Evolutionary conservation across 306 rosid species (phyloP), one percentile per base, ranked within the genome.

Genomic region (Pyrus betulifolia): DNA sequence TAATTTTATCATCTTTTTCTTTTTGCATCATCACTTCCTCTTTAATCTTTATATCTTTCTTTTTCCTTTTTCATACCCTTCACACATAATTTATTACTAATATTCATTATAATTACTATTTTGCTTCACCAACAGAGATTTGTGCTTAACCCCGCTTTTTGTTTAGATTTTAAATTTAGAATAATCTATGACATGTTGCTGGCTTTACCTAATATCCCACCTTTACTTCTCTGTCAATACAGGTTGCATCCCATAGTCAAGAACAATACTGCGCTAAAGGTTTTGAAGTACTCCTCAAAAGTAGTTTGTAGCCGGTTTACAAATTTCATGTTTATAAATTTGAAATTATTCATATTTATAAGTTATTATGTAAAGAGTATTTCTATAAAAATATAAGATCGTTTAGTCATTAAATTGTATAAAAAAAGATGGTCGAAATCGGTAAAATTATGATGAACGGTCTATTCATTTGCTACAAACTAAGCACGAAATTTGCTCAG

Each of bases 161-260:
- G 70, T 83, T 71, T 81, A 31, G 51, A 77, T 63, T 84, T 78
- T 25, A 14, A 60, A 61, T 44, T 65, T 83, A 77, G 83, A 83
- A 88, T 80, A 79, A 78, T 77, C 63, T 61, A 75, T 70, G 67
- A 27, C 51, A 64, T 38, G 55, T 57, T 49, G 71, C 78, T 80
- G 67, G 69, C 69, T 64, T 75, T 70, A 89, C 86, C 91, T 80
- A 88, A 88, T 85, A 88, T 83, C 86, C 59, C 80, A 70, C 84
- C 72, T 78, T 78, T 70, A 28, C 78, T 72, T 65, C 74, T 1
- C 8, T 54, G 75, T 81, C 84, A 83, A 83, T 82, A 79, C 76
- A 60, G 59, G 57, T 72, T 22, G 31, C 79, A 72, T 14, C 51
- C 75, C 60, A 76, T 72, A 17, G 40, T 71, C 23, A 55, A 63